These are phyloP conservation scores for Colletotrichum horii DNA, from an alignment of 2,329 filamentous ascomycete species.

Conservation along the genomic window DNA sequence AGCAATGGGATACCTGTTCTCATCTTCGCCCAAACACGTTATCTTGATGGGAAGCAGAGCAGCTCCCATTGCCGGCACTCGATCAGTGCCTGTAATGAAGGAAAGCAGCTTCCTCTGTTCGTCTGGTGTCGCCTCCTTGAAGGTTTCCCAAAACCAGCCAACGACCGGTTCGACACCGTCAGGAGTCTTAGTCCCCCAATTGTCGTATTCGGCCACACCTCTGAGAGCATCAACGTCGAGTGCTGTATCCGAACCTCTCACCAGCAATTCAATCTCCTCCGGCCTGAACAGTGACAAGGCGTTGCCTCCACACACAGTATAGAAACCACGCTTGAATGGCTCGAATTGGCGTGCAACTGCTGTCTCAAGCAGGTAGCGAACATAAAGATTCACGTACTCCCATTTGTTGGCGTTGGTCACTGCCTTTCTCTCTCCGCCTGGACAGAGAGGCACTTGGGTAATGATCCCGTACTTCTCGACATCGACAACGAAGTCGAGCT, in stretches of 20 bases:
- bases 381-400: constrained; percentile 87
- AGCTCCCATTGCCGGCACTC: constrained; percentile 87
- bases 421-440: constrained; percentile 72
- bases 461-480: constrained; percentile 77
- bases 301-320: constrained; percentile 88
- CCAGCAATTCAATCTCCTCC: constrained; percentile 88
- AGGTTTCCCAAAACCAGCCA: constrained; percentile 88
- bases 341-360: constrained; percentile 85
- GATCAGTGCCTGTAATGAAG: constrained; percentile 90
- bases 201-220: constrained; percentile 81
- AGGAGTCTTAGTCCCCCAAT: constrained; percentile 68
- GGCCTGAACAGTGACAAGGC: constrained; percentile 86
- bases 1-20: constrained; percentile 79
- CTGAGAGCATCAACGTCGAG: constrained; percentile 79
- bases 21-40: constrained; percentile 76
- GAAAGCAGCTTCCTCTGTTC: constrained; percentile 81
- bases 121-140: constrained; percentile 66
- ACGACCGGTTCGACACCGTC: constrained; percentile 70
- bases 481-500: constrained; percentile 80
- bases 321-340: constrained; percentile 93
- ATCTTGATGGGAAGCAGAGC: constrained; percentile 80
- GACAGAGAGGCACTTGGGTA: constrained; percentile 72
- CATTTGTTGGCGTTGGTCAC: constrained; percentile 86
- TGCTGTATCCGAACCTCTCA: constrained; percentile 83
- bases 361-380: constrained; percentile 79